Conservation (phyloP, 306 rosid genomes). For the Coriaria nepalensis region DNA sequence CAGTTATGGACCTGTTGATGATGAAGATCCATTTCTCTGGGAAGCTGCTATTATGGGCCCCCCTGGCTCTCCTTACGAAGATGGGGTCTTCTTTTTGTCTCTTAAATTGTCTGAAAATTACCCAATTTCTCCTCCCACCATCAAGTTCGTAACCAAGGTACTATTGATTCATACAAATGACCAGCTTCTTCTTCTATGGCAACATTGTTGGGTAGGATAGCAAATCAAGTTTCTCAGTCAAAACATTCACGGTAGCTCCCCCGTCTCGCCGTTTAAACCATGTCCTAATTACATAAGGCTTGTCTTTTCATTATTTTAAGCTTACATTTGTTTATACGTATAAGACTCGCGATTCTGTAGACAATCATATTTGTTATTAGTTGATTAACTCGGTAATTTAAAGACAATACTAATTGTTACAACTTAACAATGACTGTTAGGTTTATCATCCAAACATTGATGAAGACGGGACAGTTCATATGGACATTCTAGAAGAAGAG, state of each 20-base stretch:
- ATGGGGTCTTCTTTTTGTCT: constrained; percentile 20
- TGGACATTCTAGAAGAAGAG: constrained; percentile 25
- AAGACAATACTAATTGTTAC: no score
- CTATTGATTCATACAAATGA: no score
- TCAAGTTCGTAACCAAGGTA: constrained; percentile 29
- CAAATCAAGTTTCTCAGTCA: no score
- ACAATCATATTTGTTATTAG: no score
- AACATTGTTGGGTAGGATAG: no score
- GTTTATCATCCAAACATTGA: constrained; percentile 29
- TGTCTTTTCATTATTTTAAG: not conserved
- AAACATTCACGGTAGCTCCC: no score
- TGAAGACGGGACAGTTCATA: constrained; percentile 21
- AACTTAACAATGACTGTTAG: no score
- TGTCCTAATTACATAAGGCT: no score
- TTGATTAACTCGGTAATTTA: no score
- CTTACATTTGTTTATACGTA: not conserved
- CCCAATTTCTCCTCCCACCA: constrained; percentile 21
- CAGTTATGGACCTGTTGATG: constrained; percentile 23
- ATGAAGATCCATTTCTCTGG: constrained; percentile 18
- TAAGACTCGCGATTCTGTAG: no score
- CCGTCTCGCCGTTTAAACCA: no score
- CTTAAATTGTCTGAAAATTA: constrained; percentile 17
- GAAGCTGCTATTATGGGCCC: constrained; percentile 25
- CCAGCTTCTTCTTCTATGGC: no score
- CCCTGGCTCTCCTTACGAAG: constrained; percentile 18